Evolutionary conservation across 352 stramenopile species (phyloP), one percentile per base, ranked within the genome.

Genomic region (Vaucheria bursata): DNA sequence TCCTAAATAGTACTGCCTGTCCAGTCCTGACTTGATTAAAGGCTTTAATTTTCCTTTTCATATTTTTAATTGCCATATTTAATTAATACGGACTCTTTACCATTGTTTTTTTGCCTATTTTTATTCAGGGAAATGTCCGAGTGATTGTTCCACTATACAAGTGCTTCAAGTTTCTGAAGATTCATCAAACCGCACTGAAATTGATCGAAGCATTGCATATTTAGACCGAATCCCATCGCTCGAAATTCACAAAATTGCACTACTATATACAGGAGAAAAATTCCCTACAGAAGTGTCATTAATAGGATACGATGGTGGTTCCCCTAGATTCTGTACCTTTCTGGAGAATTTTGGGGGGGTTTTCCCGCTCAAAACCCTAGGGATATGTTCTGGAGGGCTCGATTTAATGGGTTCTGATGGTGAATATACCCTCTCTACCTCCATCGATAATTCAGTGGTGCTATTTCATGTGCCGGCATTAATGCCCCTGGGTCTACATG

Each of bases 201-300:
- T 59, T 25, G 45, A 25, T 12, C 59, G 59, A 5, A 33, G 29
- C 29, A n/a, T n/a, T 12, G 59, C 59, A 5, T 32, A 45, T 33
- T 33, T 69, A 33, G 59, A 69, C 59, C 59, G 59, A 29, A 69
- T n/a, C 8, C 59, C 59, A 33, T 33, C 59, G 5, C 33, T 69
- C 5, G 59, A 69, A 33, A 69, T 33, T 29, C 59, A 69, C 59
- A 69, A 69, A 33, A 5, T 69, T 5, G 59, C 59, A 33, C 59
- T 69, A 33, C 59, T 69, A 5, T 69, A 69, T 33, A 33, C 59
- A 29, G 59, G 5, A 29, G 59, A 33, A 5, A 33, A 5, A 18
- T 29, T 33, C 5, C 29, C 59, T 12, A 5, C 59, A 33, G 59
- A 5, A 33, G 59, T 33, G 59, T 5, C 59, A 25, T 25, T 12